A percentile compares a stretch with the other conserved stretches of the same genome.
These are phyloP conservation scores for Actinidia arguta DNA, from an alignment of 179 eudicot species.

Conservation along the genomic window DNA sequence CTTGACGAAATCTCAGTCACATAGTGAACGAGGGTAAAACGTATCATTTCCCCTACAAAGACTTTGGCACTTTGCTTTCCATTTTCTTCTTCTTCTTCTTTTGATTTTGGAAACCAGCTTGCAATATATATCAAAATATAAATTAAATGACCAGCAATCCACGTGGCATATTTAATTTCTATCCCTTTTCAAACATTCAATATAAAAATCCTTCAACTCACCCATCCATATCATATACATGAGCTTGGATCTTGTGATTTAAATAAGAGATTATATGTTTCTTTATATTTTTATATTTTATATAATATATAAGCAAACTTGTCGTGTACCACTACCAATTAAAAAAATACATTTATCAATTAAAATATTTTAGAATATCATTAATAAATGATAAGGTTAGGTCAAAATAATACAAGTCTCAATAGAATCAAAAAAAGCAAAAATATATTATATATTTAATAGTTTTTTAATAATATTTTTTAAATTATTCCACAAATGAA, in stretches of 20 bases:
- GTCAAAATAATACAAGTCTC: constrained; percentile 23
- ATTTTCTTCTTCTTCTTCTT: neutral
- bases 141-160: neutral
- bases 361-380: constrained; percentile 15
- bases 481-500: constrained; percentile 27
- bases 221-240: neutral
- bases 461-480: neutral
- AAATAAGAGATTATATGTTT: constrained; percentile 21
- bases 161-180: constrained; percentile 18
- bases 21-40: too few species aligned
- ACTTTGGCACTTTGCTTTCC: neutral
- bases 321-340: constrained; percentile 36
- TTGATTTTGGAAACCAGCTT: neutral
- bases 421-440: constrained; percentile 1
- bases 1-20: too few species aligned
- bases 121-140: neutral
- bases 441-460: constrained; percentile 14
- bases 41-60: too few species aligned
- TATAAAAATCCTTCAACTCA: neutral
- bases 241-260: constrained; percentile 38
- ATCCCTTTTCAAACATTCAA: neutral
- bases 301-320: constrained; percentile 31
- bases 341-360: constrained; percentile 12
- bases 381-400: constrained; percentile 22
- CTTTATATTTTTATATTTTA: neutral